phyloP scores from a whole-genome alignment of 1,284 basidiomycete genomes.

The Austroboletus novae-zelandiae region DNA sequence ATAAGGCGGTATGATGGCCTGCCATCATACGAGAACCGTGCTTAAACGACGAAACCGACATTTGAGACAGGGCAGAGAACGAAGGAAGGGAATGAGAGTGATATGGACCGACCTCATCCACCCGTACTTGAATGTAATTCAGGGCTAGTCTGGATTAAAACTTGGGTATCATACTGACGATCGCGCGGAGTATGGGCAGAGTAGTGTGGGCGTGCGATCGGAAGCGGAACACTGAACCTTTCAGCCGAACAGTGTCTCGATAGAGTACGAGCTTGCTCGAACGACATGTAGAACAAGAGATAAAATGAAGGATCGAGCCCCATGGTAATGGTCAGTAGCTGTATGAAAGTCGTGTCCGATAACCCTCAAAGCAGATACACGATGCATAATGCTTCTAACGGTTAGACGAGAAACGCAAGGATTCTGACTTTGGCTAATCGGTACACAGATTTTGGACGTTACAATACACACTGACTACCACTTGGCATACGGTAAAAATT shows the following conservation, averaged over 20 bases:
- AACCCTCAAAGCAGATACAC: not conserved
- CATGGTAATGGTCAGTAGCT: too few species aligned
- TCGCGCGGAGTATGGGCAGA: too few species aligned
- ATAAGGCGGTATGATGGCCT: constrained; percentile 4
- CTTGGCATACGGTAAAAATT: constrained; percentile 69
- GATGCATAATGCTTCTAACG: not conserved
- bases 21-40: constrained; percentile 4
- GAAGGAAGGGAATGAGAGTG: not conserved
- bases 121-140: constrained; percentile 1
- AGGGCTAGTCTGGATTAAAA: constrained; percentile 10
- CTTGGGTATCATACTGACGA: not conserved
- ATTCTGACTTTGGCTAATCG: not conserved
- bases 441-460: not conserved
- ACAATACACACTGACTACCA: constrained; percentile 42
- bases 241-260: too few species aligned
- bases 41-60: constrained; percentile 16
- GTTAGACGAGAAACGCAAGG: constrained; percentile 3
- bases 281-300: too few species aligned
- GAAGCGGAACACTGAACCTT: too few species aligned
- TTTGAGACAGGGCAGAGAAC: constrained; percentile 1
- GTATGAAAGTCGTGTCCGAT: too few species aligned
- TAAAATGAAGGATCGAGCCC: too few species aligned
- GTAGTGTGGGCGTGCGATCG: too few species aligned
- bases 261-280: too few species aligned
- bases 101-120: constrained; percentile 4